Evolutionary conservation across 345 rosid genomes (phyloP), one percentile per base, ranked within the genome.

Genomic region (Lepidium didymum): DNA sequence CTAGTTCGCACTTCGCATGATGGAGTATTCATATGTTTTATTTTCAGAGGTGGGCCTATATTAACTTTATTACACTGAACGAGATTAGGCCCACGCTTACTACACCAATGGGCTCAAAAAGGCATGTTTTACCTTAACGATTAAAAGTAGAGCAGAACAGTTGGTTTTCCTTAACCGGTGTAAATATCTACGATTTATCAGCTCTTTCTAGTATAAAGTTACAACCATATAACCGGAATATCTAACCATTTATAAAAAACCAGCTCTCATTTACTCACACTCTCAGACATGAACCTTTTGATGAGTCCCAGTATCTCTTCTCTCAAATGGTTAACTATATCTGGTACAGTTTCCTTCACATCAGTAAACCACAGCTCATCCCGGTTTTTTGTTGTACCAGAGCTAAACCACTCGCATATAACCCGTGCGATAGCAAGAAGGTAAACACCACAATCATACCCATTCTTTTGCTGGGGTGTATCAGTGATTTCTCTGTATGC

Each of bases 361-460:
- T 36, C 75, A 60, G 80, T 69, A 71, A 87, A 84, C 96, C 99
- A 94, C 54, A 83, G 45, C 27, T 53, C 75, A 31, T 67, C 76
- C 15, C 6, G 29, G 38, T 80, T 73, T 71, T 76, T 74, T 25
- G 13, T 16, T 38, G 77, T 76, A 1, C 21, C 70, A 7, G 68
- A 65, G 67, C 62, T 62, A 60, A 81, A 50, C 97, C 97, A 87
- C 33, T 54, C 11, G 73, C 87, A 86, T 54, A 86, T 81, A 16
- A 78, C 79, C 55, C 79, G 75, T 14, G 95, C 87, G 16, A 57
- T 73, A 10, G 96, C 92, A 5, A 78, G 75, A 43, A 88, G 86
- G 38, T 76, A 82, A 36, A 88, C 70, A 37, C 97, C 97, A 38
- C 97, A 88, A 49, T 93, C 99, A 11, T 79, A 78, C 33, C 89